These are phyloP conservation scores for Chaetomiaceae sp. DNA, from an alignment of 2,329 filamentous ascomycete species.

Conservation along the genomic window DNA sequence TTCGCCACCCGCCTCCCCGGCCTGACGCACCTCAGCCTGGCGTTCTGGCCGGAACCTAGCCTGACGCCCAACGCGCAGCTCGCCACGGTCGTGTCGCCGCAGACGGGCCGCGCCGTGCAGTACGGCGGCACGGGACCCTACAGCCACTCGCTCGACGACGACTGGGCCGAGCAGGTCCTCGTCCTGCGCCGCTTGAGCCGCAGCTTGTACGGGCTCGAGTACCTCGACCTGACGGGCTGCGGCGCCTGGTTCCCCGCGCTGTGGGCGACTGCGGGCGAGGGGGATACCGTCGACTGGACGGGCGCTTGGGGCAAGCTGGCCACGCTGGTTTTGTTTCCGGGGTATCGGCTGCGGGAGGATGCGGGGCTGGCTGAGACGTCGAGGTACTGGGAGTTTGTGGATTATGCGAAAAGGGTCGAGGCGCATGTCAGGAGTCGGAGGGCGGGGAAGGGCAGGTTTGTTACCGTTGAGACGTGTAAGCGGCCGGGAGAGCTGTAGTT, in stretches of 20 bases:
- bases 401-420: slow-evolving; percentile 40
- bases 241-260: slow-evolving; percentile 50
- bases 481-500: neutral
- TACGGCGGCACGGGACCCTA: slow-evolving; percentile 54
- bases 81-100: slow-evolving; percentile 42
- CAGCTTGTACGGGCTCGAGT: slow-evolving; percentile 53
- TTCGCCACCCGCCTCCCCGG: slow-evolving; percentile 48
- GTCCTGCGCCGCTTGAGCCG: slow-evolving; percentile 51
- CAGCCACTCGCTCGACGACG: slow-evolving; percentile 52
- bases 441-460: slow-evolving; percentile 44
- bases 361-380: slow-evolving; percentile 6
- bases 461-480: slow-evolving; percentile 36
- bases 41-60: slow-evolving; percentile 57
- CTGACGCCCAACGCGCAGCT: slow-evolving; percentile 51
- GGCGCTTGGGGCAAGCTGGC: slow-evolving; percentile 50
- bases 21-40: slow-evolving; percentile 57
- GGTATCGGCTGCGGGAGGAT: slow-evolving; percentile 35
- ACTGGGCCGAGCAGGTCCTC: slow-evolving; percentile 56
- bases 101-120: slow-evolving; percentile 39
- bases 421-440: slow-evolving; percentile 43
- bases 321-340: slow-evolving; percentile 41
- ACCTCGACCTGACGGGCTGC: slow-evolving; percentile 58
- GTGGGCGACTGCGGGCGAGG: slow-evolving; percentile 33
- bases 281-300: slow-evolving; percentile 46
- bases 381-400: slow-evolving; percentile 32